Evolutionary conservation across 768 basidiomycete species (phyloP), one percentile per base, ranked within the genome.

Genomic region (Calocybe cyanea): DNA sequence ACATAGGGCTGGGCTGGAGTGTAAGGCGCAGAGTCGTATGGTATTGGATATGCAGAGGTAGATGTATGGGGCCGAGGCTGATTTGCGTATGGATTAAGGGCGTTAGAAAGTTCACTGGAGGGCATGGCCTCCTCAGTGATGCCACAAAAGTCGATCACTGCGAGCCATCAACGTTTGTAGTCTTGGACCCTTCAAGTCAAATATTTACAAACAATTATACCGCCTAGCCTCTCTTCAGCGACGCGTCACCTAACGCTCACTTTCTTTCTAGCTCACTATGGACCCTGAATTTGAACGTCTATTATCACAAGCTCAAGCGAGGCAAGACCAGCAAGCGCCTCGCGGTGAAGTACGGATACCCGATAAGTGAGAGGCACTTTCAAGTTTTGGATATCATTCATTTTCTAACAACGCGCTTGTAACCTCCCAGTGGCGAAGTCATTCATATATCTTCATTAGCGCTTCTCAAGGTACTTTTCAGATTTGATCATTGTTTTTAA

Each of bases 381-480:
- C 36, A 42, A 43, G 40, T 31, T 9, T 41, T 46, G 48, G 11
- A 28, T 6, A 28, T 11, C 2, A 40, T 6, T 10, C 18, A 15
- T 23, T 9, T 23, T 25, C 52, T 6, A 57, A 46, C 28, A 15
- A 40, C 35, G 41, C 38, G 50, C 45, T 34, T 41, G 38, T n/a
- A n/a, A n/a, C n/a, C 38, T 41, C 42, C 44, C 51, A 92, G 89
- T 61, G 90, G 90, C 63, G 90, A 92, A 71, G 87, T 91, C 59
- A 94, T 98, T 53, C 92, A 97, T 66, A 98, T 99, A 58, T 96
- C 93, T 14, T 94, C 92, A 7, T 71, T 99, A 2, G 96, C 96
- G n/a, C 75, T 99, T 13, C 74, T 99, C 41, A 99, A 99, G 82
- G 95, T 89, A n/a, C n/a, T n/a, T n/a, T n/a, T n/a, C 31, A 39